Evolutionary conservation across 2,329 filamentous ascomycete genomes (phyloP).

Genomic region (Fusarium sp.): DNA sequence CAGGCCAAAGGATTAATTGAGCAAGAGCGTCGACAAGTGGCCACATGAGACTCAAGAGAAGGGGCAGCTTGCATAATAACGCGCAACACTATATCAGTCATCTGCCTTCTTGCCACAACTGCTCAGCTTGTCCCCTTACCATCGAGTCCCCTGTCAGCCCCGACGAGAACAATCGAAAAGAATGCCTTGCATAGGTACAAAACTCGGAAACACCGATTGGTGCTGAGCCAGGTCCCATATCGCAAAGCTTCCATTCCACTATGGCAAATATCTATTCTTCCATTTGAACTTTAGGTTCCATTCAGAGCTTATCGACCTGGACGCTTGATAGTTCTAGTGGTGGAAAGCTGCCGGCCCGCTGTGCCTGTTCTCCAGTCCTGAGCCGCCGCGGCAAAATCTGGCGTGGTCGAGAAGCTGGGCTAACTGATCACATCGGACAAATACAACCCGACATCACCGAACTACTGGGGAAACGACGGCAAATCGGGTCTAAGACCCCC

Average conservation of each 20-base stretch:
- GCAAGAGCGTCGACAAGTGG: neutral
- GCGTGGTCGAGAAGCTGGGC: constrained; percentile 11
- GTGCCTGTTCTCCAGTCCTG: constrained; percentile 18
- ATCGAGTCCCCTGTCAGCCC: constrained; percentile 2
- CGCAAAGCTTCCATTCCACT: constrained; percentile 5
- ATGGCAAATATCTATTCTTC: constrained; percentile 3
- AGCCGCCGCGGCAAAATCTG: constrained; percentile 22
- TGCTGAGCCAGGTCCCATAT: neutral
- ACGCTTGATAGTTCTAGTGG: constrained; percentile 1
- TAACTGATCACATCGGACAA: constrained; percentile 13
- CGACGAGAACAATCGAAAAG: neutral
- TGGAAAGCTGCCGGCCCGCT: constrained; percentile 33
- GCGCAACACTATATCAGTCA: constrained; percentile 16
- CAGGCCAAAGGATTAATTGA: neutral
- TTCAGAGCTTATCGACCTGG: neutral
- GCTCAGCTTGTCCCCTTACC: constrained; percentile 8
- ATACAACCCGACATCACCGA: constrained; percentile 17
- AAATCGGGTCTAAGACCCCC: constrained; percentile 32
- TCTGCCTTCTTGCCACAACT: constrained; percentile 10
- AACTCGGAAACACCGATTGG: constrained; percentile 8
- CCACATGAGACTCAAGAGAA: constrained; percentile 6
- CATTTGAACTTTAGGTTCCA: neutral
- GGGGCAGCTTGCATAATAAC: constrained; percentile 20
- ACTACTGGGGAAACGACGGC: constrained; percentile 3
- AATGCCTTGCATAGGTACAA: neutral